Percentiles rank a stretch among this genome's conserved stretches.
Evolutionary conservation across 208 protist genomes (phyloP).

Genomic region (Leishmania gerbilli): DNA sequence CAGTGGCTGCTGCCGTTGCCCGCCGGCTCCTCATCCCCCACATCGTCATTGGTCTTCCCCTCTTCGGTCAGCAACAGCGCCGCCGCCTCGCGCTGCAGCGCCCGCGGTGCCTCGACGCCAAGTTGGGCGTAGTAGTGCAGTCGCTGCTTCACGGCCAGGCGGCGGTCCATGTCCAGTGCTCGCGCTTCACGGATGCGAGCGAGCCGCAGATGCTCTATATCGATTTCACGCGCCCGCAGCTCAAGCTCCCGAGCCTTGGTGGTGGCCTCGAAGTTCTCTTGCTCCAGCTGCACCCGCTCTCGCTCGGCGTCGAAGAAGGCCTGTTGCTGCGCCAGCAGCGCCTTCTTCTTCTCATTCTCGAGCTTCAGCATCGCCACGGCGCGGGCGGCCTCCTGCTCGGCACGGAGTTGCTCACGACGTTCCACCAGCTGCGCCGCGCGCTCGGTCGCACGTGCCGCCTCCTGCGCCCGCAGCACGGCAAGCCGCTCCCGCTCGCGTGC

Average conservation of each 20-base stretch:
- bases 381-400: conserved; percentile 55
- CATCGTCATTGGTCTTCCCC: background rate
- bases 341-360: conserved; percentile 68
- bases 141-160: conserved; percentile 42
- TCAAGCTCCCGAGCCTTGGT: conserved; percentile 48
- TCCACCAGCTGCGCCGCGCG: conserved; percentile 49
- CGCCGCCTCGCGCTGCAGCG: conserved; percentile 30
- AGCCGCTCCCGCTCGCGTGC: conserved; percentile 38
- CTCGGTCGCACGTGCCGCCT: conserved; percentile 36
- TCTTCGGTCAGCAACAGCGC: conserved; percentile 4
- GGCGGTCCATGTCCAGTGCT: conserved; percentile 44
- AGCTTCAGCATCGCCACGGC: conserved; percentile 50
- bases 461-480: conserved; percentile 35
- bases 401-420: conserved; percentile 52
- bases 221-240: conserved; percentile 55
- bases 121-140: conserved; percentile 44
- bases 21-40: background rate
- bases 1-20: background rate
- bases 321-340: conserved; percentile 45
- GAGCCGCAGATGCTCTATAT: conserved; percentile 54
- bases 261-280: conserved; percentile 42
- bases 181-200: conserved; percentile 43
- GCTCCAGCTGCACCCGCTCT: conserved; percentile 46
- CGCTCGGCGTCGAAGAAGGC: conserved; percentile 47
- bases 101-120: conserved; percentile 28